Base-by-base conservation (phyloP, 2,329 filamentous ascomycete species). In the Fusarium goolgardi region DNA sequence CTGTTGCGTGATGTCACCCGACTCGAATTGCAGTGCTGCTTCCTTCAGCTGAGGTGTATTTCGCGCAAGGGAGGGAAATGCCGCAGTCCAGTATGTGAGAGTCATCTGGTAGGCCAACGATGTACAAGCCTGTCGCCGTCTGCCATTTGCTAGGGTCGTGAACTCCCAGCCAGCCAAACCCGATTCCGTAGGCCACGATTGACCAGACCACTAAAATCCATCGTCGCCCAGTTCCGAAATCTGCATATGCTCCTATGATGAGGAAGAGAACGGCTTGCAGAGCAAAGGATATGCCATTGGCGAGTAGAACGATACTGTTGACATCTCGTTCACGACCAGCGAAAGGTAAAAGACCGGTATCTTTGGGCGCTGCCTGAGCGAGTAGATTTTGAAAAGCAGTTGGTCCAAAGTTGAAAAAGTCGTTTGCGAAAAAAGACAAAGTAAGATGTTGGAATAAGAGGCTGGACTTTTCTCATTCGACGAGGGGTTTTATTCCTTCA, bases 41-140 rank as follows among this genome's bases (percentile, higher is more conserved):
- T 78, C 77, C 55, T 71, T 77, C 45, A 81, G 58, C n/a, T 72
- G 67, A 1, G 74, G 69, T 7, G 76, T 76, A 37, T 79, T 80
- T 39, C 80, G 76, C 3, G 80, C 79, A 21, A 81, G 73, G 11
- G 75, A 74, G 1, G 80, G 80, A 43, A 81, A 81, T 0, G 89
- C 88, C 0, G 89, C 88, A 0, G 88, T 90, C 87, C 88, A 91
- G 75, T 90, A 91, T 0, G 89, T 91, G 49, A 91, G 79, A 0
- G 87, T 89, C 4, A 89, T 85, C 76, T 91, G 88, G 69, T 91
- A 91, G 75, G 3, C 88, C 89, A 18, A 90, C 84, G 56, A 91
- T 88, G 74, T 91, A 91, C 18, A 92, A 75, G 0, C 84, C 89
- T 0, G 86, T 82, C 1, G 81, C 90, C 11, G 83, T 78, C 47